These are phyloP conservation scores for Onygenales sp. DNA, from an alignment of 2,329 filamentous ascomycete species.

Conservation along the genomic window DNA sequence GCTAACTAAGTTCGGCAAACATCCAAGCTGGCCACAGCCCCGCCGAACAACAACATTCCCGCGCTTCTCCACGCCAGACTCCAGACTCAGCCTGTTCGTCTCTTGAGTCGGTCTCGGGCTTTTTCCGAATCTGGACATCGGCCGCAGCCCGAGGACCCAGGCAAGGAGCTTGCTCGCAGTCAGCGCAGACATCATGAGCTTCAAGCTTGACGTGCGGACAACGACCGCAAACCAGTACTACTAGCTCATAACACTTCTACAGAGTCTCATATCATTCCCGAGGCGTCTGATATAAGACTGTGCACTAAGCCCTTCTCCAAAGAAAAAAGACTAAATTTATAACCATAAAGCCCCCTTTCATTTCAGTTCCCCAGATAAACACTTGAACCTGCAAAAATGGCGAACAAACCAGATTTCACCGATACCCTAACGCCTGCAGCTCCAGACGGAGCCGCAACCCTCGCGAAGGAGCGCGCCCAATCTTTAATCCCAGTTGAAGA, in stretches of 20 bases:
- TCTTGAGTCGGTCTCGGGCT: not conserved
- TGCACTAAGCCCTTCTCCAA: too few relatives aligned
- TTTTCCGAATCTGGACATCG: not conserved
- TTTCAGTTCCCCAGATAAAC: too few relatives aligned
- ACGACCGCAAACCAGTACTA: too few relatives aligned
- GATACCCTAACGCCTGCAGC: constrained; percentile 38
- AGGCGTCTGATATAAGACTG: too few relatives aligned
- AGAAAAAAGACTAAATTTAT: too few relatives aligned
- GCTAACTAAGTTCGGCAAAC: too few relatives aligned
- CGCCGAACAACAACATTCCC: not conserved
- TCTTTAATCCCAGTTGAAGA: constrained; percentile 37
- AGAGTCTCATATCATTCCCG: too few relatives aligned
- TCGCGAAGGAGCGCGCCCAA: constrained; percentile 36
- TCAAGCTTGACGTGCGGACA: too few relatives aligned
- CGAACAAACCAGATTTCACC: constrained; percentile 34
- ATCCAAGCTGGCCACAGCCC: too few relatives aligned
- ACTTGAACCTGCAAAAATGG: not conserved
- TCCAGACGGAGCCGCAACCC: constrained; percentile 36
- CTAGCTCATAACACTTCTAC: too few relatives aligned
- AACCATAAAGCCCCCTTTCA: not conserved
- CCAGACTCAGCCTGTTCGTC: not conserved
- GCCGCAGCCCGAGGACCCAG: not conserved
- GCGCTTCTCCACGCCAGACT: not conserved
- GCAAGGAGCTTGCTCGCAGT: too few relatives aligned
- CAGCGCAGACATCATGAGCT: too few relatives aligned